Evolutionary conservation across 2,329 filamentous ascomycete genomes (phyloP).

Genomic region (Colletotrichum euphorbiae): DNA sequence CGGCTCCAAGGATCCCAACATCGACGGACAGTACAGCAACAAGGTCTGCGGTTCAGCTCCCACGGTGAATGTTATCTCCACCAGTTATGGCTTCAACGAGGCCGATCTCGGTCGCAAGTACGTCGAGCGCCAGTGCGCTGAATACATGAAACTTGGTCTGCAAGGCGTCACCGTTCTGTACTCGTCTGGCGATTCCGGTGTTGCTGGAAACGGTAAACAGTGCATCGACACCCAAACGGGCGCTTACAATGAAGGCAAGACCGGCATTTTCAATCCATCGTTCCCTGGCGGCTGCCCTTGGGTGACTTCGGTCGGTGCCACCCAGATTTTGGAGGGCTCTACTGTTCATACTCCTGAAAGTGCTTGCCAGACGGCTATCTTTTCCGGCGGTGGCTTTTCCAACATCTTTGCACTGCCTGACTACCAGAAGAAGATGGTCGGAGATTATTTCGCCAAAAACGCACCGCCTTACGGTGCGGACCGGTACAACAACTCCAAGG

Average conservation of each 20-base stretch:
- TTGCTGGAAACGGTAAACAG: slow-evolving; percentile 52
- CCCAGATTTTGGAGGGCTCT: slow-evolving; percentile 55
- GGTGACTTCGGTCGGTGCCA: slow-evolving; percentile 64
- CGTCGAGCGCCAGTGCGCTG: slow-evolving; percentile 63
- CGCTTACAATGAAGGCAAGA: slow-evolving; percentile 46
- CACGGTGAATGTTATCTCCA: slow-evolving; percentile 65
- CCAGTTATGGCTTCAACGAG: slow-evolving; percentile 66
- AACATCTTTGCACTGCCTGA: slow-evolving; percentile 60
- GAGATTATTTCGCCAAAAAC: slow-evolving; percentile 53
- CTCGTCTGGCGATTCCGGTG: slow-evolving; percentile 63
- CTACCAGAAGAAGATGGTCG: slow-evolving; percentile 58
- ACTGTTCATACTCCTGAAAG: slow-evolving; percentile 54
- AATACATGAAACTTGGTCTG: slow-evolving; percentile 68
- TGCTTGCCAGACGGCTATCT: slow-evolving; percentile 60
- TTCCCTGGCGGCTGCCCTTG: slow-evolving; percentile 62
- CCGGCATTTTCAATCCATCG: slow-evolving; percentile 57
- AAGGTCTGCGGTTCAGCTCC: slow-evolving; percentile 57
- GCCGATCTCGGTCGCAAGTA: slow-evolving; percentile 61
- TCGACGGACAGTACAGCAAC: slow-evolving; percentile 55
- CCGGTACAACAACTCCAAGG: slow-evolving; percentile 58
- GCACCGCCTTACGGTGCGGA: slow-evolving; percentile 55
- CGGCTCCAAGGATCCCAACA: slow-evolving; percentile 47
- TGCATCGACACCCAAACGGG: slow-evolving; percentile 51
- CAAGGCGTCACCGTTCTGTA: slow-evolving; percentile 63
- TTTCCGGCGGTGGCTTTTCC: slow-evolving; percentile 61